Evolutionary conservation across 2,329 filamentous ascomycete species (phyloP).

Genomic region (Chaetomiaceae sp.): DNA sequence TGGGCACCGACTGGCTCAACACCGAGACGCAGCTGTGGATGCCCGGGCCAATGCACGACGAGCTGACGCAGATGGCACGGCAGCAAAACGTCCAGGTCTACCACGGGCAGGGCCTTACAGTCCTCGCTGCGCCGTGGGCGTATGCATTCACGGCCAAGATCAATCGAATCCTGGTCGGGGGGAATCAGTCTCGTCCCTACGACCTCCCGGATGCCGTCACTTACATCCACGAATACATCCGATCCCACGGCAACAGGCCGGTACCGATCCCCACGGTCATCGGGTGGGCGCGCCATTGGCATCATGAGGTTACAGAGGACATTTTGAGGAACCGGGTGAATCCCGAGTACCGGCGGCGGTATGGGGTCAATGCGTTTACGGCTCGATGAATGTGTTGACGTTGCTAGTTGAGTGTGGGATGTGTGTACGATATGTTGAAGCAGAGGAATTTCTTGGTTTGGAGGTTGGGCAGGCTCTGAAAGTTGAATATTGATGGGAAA

Average conservation of each 20-base stretch:
- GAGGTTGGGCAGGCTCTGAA: too few relatives aligned
- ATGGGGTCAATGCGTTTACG: not conserved
- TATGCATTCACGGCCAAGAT: not conserved
- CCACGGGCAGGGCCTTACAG: not conserved
- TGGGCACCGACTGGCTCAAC: slow-evolving; percentile 3
- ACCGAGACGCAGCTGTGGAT: slow-evolving; percentile 3
- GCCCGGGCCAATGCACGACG: not conserved
- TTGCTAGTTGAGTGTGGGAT: too few relatives aligned
- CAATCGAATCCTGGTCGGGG: not conserved
- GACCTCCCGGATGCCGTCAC: not conserved
- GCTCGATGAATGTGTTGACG: not conserved
- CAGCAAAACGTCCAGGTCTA: not conserved
- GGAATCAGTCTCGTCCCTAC: not conserved
- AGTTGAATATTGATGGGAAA: too few relatives aligned
- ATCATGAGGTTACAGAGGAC: not conserved
- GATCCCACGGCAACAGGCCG: not conserved
- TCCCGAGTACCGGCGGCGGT: not conserved
- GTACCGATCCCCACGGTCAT: not conserved
- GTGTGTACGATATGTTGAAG: too few relatives aligned
- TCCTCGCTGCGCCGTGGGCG: not conserved
- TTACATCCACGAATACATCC: slow-evolving; percentile 1
- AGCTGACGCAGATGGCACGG: not conserved
- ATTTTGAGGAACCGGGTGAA: not conserved
- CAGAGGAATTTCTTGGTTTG: too few relatives aligned
- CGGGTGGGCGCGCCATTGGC: not conserved